A percentile compares a stretch with the other conserved stretches of the same genome.
Conservation (phyloP, 495 filamentous ascomycete species). For the Lasiosphaeria hispida region DNA sequence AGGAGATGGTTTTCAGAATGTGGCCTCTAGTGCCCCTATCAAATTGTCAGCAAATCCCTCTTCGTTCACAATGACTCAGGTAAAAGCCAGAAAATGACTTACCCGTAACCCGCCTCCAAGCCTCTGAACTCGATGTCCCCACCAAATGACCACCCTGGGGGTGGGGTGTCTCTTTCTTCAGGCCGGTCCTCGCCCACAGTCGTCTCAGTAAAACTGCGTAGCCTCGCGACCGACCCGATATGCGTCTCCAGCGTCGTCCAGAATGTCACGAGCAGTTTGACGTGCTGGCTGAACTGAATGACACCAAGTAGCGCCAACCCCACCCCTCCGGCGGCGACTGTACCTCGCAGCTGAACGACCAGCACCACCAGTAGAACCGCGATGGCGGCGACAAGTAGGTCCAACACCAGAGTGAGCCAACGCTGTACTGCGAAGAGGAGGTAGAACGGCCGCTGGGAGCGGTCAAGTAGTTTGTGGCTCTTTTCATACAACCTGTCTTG, state of each 20-base stretch:
- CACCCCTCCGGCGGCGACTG: slow-evolving; percentile 34
- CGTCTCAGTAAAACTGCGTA: slow-evolving; percentile 41
- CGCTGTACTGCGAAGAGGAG: slow-evolving; percentile 44
- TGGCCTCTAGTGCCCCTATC: slow-evolving; percentile 16
- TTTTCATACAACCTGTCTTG: slow-evolving; percentile 22
- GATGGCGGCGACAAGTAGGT: slow-evolving; percentile 42
- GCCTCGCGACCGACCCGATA: slow-evolving; percentile 50
- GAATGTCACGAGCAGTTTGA: slow-evolving; percentile 36
- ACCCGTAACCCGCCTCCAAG: slow-evolving; percentile 37
- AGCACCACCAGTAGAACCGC: slow-evolving; percentile 47
- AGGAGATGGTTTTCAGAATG: slow-evolving; percentile 32
- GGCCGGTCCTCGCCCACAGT: slow-evolving; percentile 36
- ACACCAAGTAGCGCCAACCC: slow-evolving; percentile 34
- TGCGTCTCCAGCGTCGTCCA: slow-evolving; percentile 55
- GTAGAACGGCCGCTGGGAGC: slow-evolving; percentile 46
- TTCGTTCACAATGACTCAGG: no score
- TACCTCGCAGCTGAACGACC: slow-evolving; percentile 32
- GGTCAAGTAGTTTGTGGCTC: slow-evolving; percentile 32
- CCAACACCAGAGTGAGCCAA: slow-evolving; percentile 46
- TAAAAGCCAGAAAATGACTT: background rate
- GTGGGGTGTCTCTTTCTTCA: slow-evolving; percentile 21
- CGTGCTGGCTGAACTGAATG: slow-evolving; percentile 33
- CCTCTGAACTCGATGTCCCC: slow-evolving; percentile 37
- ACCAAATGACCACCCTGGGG: slow-evolving; percentile 35
- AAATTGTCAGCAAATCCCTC: background rate